These are phyloP conservation scores for Zygosaccharomyces bisporus DNA, from an alignment of 805 yeast species.

Conservation along the genomic window DNA sequence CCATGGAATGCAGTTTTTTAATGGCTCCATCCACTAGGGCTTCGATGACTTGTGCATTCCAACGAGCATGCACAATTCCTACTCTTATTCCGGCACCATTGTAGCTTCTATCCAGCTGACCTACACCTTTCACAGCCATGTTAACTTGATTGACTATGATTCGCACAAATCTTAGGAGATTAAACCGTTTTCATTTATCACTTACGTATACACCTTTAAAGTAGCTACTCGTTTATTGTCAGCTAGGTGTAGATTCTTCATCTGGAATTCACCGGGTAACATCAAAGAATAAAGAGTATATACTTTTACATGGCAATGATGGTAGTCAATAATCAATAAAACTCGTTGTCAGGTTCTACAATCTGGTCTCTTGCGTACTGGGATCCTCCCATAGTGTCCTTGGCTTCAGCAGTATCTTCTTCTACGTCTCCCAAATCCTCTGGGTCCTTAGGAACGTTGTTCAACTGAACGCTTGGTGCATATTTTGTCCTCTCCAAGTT, in stretches of 20 bases:
- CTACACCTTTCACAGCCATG: constrained; percentile 82
- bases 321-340: constrained; percentile 39
- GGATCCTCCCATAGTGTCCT: constrained; percentile 89
- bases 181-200: too few relatives aligned
- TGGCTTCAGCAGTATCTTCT: constrained; percentile 74
- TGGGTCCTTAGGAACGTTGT: constrained; percentile 81
- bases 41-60: constrained; percentile 78
- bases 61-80: constrained; percentile 93
- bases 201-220: too few relatives aligned
- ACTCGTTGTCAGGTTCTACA: constrained; percentile 71
- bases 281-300: not conserved
- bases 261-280: not conserved
- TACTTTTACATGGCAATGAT: constrained; percentile 6
- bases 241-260: not conserved
- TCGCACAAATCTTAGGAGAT: too few relatives aligned
- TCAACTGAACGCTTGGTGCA: constrained; percentile 96
- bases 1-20: constrained; percentile 52
- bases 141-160: constrained; percentile 7
- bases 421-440: constrained; percentile 84
- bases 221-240: not conserved
- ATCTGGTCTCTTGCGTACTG: constrained; percentile 75
- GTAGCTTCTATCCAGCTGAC: constrained; percentile 62
- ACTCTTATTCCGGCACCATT: constrained; percentile 67
- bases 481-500: constrained; percentile 87
- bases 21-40: constrained; percentile 78